A percentile compares a stretch with the other conserved stretches of the same genome.
phyloP scores from a whole-genome alignment of 495 filamentous ascomycete species.

The Neurospora tetrasperma region DNA sequence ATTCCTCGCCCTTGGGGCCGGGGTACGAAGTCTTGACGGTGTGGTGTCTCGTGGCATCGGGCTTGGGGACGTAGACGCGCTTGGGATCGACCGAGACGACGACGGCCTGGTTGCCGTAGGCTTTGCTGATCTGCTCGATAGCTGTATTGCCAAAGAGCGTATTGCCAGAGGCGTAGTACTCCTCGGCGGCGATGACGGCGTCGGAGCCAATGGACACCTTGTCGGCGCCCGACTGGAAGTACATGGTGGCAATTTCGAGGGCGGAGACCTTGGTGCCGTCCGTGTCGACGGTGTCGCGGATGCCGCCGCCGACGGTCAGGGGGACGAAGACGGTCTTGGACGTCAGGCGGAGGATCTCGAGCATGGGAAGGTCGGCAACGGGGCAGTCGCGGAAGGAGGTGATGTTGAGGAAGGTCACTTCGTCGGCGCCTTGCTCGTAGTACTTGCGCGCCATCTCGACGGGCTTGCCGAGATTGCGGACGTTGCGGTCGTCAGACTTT shows the following conservation, averaged over 20 bases:
- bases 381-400: constrained; percentile 95
- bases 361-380: constrained; percentile 83
- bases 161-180: constrained; percentile 62
- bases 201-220: constrained; percentile 97
- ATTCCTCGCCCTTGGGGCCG: constrained; percentile 66
- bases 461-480: constrained; percentile 91
- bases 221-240: constrained; percentile 97
- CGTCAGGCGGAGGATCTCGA: constrained; percentile 78
- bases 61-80: constrained; percentile 70
- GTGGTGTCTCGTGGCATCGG: constrained; percentile 64
- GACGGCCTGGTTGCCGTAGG: constrained; percentile 94
- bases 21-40: constrained; percentile 60
- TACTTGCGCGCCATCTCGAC: constrained; percentile 90
- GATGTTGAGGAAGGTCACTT: constrained; percentile 96
- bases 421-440: constrained; percentile 94
- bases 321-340: constrained; percentile 96
- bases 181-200: constrained; percentile 83
- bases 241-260: constrained; percentile 87
- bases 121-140: constrained; percentile 86
- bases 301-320: constrained; percentile 89
- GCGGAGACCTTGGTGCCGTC: constrained; percentile 82
- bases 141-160: constrained; percentile 69
- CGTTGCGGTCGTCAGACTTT: constrained; percentile 62
- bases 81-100: constrained; percentile 93
- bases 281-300: constrained; percentile 78